Evolutionary conservation across 192 early-diverging fungal genomes (phyloP), one percentile per base, ranked within the genome.

Genomic region (Gonapodya sp.): DNA sequence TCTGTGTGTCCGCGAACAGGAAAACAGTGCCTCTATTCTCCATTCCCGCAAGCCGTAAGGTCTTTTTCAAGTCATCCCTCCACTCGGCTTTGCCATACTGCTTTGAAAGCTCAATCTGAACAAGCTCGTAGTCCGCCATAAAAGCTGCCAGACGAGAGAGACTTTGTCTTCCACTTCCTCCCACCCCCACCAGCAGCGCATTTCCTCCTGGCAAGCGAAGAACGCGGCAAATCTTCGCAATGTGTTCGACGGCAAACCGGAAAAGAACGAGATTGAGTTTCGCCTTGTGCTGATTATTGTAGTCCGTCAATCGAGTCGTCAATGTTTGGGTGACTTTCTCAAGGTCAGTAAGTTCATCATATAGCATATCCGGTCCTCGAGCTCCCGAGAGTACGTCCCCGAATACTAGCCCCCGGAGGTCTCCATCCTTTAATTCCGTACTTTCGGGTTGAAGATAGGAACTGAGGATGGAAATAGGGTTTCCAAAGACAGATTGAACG

Each of bases 191-290:
- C 30, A 91, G 79, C 31, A 91, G 82, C 36, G 89, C 89, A 79
- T 89, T 91, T 24, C 89, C 89, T 36, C 89, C 73, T 1, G 89
- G 89, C 36, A 90, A 88, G 36, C 85, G 83, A 0, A 91, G 80
- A 31, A 91, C 86, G 36, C 89, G 82, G 73, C 86, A 89, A 73
- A 91, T 91, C 72, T 87, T 35, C 14, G 89, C 86, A 35, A 91
- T 80, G 75, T 91, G 89, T 78, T 91, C 89, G 78, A 91, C 87
- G 0, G 89, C 89, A 85, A 91, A 91, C 30, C 89, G 79, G 81
- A 91, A 91, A 79, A 91, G 89, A 36, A 91, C 89, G 31, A 91
- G 82, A 80, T 91, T 86, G 87, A 91, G 88, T 1, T 88, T 88
- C 83, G 89, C 89, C 78, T 91, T 91, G 77, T 86, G 87, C 74